Percentiles rank a stretch among this genome's conserved stretches.
Evolutionary conservation across 331 rosid genomes (phyloP).

Genomic region (Quercus lobata): DNA sequence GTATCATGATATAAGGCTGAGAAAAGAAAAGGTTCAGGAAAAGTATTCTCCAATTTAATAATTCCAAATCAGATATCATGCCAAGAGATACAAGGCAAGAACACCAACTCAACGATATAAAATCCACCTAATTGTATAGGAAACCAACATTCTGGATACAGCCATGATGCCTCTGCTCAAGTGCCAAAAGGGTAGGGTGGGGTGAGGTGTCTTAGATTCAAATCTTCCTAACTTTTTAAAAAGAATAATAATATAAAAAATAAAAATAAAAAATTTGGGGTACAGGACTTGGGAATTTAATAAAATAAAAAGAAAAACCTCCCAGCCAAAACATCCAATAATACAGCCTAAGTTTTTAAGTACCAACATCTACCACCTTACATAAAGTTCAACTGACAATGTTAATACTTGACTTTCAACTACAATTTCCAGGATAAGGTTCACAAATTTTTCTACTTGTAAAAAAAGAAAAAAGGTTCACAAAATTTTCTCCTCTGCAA

Average conservation of each 20-base stretch:
- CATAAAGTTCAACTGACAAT: background rate
- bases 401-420: background rate
- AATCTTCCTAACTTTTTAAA: background rate
- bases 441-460: background rate
- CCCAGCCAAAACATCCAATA: background rate
- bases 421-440: conserved; percentile 1
- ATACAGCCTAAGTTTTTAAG: background rate
- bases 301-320: background rate
- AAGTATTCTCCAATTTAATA: background rate
- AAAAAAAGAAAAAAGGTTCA: too few relatives aligned
- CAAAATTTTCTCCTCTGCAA: too few relatives aligned
- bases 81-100: background rate
- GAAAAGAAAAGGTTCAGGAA: background rate
- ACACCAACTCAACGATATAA: background rate
- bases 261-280: background rate
- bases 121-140: background rate
- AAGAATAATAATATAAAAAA: background rate
- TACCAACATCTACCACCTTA: background rate
- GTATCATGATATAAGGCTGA: too few relatives aligned
- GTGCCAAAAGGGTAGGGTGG: background rate
- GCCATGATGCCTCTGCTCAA: background rate
- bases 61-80: background rate
- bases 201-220: background rate
- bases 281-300: background rate
- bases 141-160: background rate